Conservation (phyloP, 352 stramenopile species). For the Globisporangium paroecandrum region DNA sequence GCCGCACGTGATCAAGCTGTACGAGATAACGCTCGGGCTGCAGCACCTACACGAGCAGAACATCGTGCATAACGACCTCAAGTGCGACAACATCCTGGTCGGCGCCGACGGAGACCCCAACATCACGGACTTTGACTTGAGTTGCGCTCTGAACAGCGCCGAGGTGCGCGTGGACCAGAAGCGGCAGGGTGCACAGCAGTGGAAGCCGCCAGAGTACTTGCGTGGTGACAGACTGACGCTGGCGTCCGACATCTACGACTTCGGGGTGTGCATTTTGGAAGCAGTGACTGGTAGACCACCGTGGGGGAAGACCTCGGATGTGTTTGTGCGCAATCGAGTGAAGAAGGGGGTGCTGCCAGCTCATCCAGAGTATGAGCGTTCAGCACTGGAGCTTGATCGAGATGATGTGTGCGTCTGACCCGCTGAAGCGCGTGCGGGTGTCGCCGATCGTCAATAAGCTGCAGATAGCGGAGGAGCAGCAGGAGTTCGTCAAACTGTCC, state of each 20-base stretch:
- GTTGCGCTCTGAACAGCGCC: neutral
- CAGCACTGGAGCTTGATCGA: slow-evolving; percentile 7
- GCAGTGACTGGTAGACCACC: slow-evolving; percentile 5
- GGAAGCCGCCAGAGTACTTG: slow-evolving; percentile 5
- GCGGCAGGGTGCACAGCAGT: slow-evolving; percentile 1
- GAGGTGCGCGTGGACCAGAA: slow-evolving; percentile 1
- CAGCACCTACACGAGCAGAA: slow-evolving; percentile 18
- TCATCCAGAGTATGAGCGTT: neutral
- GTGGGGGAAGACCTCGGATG: neutral
- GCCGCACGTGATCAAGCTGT: slow-evolving; percentile 11
- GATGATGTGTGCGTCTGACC: slow-evolving; percentile 2
- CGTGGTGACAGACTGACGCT: slow-evolving; percentile 1
- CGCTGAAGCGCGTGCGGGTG: neutral
- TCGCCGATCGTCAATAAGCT: neutral
- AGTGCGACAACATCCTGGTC: slow-evolving; percentile 24
- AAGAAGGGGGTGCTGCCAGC: neutral
- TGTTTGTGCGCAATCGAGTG: neutral
- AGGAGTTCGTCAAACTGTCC: neutral
- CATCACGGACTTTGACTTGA: slow-evolving; percentile 22
- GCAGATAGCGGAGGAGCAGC: neutral
- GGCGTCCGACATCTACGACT: slow-evolving; percentile 14
- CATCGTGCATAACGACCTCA: slow-evolving; percentile 21
- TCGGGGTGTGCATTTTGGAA: slow-evolving; percentile 19
- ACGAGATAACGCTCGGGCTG: slow-evolving; percentile 21
- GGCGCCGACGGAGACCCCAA: slow-evolving; percentile 17